Evolutionary conservation across 176 grass and related monocot species (phyloP).

Genomic region (Eremochloa ophiuroides): DNA sequence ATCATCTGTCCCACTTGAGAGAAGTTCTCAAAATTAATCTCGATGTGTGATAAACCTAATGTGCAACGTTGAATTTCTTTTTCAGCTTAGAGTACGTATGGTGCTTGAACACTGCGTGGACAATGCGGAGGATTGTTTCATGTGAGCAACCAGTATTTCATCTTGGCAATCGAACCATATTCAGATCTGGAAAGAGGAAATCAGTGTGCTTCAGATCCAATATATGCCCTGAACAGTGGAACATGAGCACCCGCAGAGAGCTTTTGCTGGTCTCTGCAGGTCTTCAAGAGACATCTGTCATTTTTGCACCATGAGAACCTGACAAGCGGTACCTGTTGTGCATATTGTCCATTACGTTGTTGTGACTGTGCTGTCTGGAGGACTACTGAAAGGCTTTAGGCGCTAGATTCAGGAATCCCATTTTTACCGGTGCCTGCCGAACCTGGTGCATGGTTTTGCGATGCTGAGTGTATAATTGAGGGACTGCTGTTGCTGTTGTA

Average conservation of each 20-base stretch:
- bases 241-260: conserved; percentile 2
- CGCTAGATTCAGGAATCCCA: neutral
- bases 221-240: neutral
- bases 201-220: neutral
- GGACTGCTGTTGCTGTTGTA: conserved; percentile 3
- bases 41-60: neutral
- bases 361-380: conserved; percentile 20
- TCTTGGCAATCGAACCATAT: neutral
- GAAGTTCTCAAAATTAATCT: neutral
- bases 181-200: neutral
- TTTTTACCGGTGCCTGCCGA: neutral
- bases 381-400: neutral
- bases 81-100: conserved; percentile 84
- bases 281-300: neutral
- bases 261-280: neutral
- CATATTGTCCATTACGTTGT: neutral
- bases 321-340: conserved; percentile 1
- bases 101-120: conserved; percentile 82
- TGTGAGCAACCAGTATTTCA: conserved; percentile 25
- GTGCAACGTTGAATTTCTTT: neutral
- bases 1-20: neutral
- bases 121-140: conserved; percentile 29
- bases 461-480: conserved; percentile 21
- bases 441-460: neutral
- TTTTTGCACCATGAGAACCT: conserved; percentile 9